Percentiles rank a stretch among this genome's conserved stretches.
Conservation (phyloP, 2,329 filamentous ascomycete species). For the Verticillium dahliae region DNA sequence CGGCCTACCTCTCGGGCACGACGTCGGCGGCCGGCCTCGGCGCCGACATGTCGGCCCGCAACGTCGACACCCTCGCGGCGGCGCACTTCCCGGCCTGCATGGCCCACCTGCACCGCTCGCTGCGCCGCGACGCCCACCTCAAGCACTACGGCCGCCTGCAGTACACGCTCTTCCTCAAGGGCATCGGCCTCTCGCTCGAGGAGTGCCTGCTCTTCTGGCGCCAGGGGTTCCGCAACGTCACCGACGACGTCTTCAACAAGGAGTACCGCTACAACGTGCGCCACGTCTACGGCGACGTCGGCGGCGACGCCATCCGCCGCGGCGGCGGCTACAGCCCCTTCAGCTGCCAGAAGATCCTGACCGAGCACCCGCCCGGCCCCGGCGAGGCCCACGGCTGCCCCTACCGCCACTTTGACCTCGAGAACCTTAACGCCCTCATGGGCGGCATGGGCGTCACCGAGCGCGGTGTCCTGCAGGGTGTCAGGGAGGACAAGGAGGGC, state of each 20-base stretch:
- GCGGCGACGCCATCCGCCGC: conserved; percentile 81
- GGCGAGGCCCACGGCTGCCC: conserved; percentile 95
- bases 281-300: conserved; percentile 92
- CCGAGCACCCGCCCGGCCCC: conserved; percentile 76
- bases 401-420: conserved; percentile 83
- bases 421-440: conserved; percentile 74
- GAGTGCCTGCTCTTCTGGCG: conserved; percentile 93
- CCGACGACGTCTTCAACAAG: conserved; percentile 94
- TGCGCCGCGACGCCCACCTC: conserved; percentile 82
- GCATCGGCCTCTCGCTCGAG: conserved; percentile 85
- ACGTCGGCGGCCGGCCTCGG: conserved; percentile 56
- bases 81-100: conserved; percentile 89
- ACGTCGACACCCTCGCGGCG: conserved; percentile 67
- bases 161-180: conserved; percentile 95
- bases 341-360: conserved; percentile 91
- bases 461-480: conserved; percentile 66
- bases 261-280: conserved; percentile 96
- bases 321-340: conserved; percentile 85
- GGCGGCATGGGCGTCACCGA: conserved; percentile 77
- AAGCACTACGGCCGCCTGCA: conserved; percentile 92
- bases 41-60: conserved; percentile 68
- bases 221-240: conserved; percentile 73
- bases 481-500: conserved; percentile 83
- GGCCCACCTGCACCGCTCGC: conserved; percentile 78
- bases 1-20: conserved; percentile 62